Base-by-base conservation (phyloP, 352 stramenopile genomes). In the Pythium monospermum region DNA sequence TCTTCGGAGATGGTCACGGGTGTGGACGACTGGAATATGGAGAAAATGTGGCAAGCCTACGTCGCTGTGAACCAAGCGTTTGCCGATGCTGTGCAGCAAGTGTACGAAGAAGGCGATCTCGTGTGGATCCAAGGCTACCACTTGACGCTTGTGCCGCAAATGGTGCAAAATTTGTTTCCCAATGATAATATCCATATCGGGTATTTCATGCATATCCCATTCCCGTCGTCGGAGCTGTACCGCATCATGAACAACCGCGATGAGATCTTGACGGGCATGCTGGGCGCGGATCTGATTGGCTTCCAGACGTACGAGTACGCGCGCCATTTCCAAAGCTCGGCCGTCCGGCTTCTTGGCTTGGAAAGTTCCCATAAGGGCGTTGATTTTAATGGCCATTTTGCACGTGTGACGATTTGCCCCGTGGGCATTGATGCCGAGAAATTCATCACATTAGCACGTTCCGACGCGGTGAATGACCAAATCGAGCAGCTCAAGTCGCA, bases 121-220 rank as follows among this genome's bases (percentile, higher is more conserved):
- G 70, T 96, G 13, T 96, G 87, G 86, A 81, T 96, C 21, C 87
- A 96, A 32, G 87, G 89, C 40, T 96, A 96, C 51, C 87, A 96
- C 61, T 61, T 96, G 46, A 89, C 88, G 58, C 65, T 94, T 19
- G 76, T 96, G 22, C 87, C 87, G 26, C 77, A 92, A 66, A 93
- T 95, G 81, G 70, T 96, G 31, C 79, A 88, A 53, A 86, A 79
- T 39, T 54, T 92, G n/a, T 87, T 93, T 52, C 81, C 83, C 28
- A 97, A 97, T 60, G 85, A 98, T 62, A 81, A 93, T 49, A 73
- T 91, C 15, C 73, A 80, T 36, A 64, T 96, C 26, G 87, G 82
- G 0, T 95, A 76, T 57, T 96, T 96, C 59, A 76, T 96, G 68
- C 87, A 96, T 70, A 91, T 91, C 28, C 87, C 87, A 13, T 96